Base-by-base conservation (phyloP, 805 yeast species). In the Metschnikowia chrysomelidarum region DNA sequence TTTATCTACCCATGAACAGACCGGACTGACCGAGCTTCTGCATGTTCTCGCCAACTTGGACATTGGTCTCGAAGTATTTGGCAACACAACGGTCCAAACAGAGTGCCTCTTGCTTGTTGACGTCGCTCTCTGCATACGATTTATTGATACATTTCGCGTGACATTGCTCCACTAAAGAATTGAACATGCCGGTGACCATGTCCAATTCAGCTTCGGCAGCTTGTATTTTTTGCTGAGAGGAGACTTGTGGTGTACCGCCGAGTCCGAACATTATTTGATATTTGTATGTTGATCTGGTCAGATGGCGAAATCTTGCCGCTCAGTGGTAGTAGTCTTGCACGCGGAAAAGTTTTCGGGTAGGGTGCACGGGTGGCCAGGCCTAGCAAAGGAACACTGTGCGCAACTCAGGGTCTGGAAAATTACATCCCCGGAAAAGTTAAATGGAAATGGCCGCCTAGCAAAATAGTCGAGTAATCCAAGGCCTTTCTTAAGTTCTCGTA, bases 171-270 rank as follows among this genome's bases (percentile, higher is more conserved):
- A 88, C 94, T 54, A 89, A 71, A 54, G 81, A 50, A 77, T 91
- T 91, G 78, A 91, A 91, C 97, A 91, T 88, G 51, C 93, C 96
- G 24, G 97, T 89, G 51, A 91, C 96, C 80, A 93, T 83, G 62
- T 91, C 98, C 49, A 91, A 75, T 65, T 91, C 98, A 39, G 96
- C 86, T 68, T 91, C 98, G 34, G 98, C 98, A 49, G 95, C 95
- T 54, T 75, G 74, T 43, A 85, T 71, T 61, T 85, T 85, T 60
- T 82, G 88, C 46, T 81, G 83, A 25, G 87, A 75, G 17, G 83
- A 70, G 46, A 80, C 56, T 59, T 81, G 86, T 46, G 91, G 89
- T 48, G 83, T 73, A 41, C 77, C 73, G 44, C 82, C 82, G 47
- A 85, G 72, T 52, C 91, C 91, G 57, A 84, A 73, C 91, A 83